Percentiles rank a stretch among this genome's conserved stretches.
Conservation (phyloP, 2,329 filamentous ascomycete species). For the Exophiala sideris region DNA sequence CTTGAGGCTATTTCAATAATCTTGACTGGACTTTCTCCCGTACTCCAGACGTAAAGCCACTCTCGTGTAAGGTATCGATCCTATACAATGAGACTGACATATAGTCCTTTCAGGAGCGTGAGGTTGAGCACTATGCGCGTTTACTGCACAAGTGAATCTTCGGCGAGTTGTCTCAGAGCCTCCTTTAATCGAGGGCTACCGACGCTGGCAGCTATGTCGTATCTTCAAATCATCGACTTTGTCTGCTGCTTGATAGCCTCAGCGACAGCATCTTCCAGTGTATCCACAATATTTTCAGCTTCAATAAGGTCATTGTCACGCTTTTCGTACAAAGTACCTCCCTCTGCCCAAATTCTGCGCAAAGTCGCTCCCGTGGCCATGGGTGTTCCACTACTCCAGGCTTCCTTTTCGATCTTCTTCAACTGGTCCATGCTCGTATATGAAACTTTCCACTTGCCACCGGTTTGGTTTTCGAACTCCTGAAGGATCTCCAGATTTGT, state of each 20-base stretch:
- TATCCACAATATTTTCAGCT: conserved; percentile 17
- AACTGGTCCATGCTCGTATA: conserved; percentile 55
- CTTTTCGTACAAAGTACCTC: conserved; percentile 66
- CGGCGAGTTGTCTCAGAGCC: no score
- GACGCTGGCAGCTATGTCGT: neutral
- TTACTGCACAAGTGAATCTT: no score
- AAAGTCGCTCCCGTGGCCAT: conserved; percentile 57
- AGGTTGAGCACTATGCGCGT: no score
- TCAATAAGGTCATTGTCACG: conserved; percentile 63
- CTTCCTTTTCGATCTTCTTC: conserved; percentile 54
- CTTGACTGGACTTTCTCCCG: no score
- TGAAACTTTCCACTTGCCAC: conserved; percentile 51
- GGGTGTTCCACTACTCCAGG: conserved; percentile 53
- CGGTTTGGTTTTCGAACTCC: conserved; percentile 66
- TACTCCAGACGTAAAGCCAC: no score
- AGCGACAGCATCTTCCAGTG: conserved; percentile 20
- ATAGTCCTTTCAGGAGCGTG: no score
- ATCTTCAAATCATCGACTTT: neutral
- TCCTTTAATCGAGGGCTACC: no score
- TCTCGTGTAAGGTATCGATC: no score
- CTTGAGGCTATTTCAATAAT: no score
- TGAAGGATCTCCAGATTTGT: conserved; percentile 60
- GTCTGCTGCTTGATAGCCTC: conserved; percentile 23
- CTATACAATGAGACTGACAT: no score
- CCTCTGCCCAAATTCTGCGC: conserved; percentile 68